Evolutionary conservation across 164 flowering plant genomes (phyloP).

Genomic region (Platanus orientalis): DNA sequence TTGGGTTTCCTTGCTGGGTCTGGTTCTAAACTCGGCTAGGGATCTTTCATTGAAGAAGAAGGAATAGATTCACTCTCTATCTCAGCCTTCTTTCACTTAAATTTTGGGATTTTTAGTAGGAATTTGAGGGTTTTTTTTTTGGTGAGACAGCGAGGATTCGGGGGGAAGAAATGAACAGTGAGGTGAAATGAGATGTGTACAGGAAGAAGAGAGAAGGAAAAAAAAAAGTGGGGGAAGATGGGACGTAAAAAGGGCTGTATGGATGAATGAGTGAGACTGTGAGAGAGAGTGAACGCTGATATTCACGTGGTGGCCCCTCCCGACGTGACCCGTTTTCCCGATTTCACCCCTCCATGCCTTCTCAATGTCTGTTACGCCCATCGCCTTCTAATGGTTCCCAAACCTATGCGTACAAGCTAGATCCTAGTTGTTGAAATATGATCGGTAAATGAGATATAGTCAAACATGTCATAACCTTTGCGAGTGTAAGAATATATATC

Average conservation of each 20-base stretch:
- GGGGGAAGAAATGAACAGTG: slow-evolving; percentile 5
- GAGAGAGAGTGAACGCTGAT: slow-evolving; percentile 18
- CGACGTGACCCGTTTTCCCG: slow-evolving; percentile 12
- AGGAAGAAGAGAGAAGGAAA: not conserved
- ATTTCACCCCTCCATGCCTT: slow-evolving; percentile 5
- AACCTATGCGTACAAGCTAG: no score
- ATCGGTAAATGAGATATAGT: no score
- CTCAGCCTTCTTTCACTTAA: no score
- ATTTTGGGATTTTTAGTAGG: not conserved
- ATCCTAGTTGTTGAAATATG: no score
- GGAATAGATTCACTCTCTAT: not conserved
- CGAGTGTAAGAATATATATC: no score
- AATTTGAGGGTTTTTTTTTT: not conserved
- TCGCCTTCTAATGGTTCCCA: no score
- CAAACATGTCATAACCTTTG: no score
- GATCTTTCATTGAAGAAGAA: slow-evolving; percentile 11
- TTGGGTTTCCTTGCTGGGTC: not conserved
- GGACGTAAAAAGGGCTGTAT: slow-evolving; percentile 17
- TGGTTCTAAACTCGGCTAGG: not conserved
- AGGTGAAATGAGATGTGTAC: not conserved
- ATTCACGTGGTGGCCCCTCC: slow-evolving; percentile 36
- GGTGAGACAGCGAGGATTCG: slow-evolving; percentile 6
- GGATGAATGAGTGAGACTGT: slow-evolving; percentile 12
- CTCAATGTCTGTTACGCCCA: no score
- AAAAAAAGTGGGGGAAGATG: slow-evolving; percentile 10